A percentile compares a stretch with the other conserved stretches of the same genome.
Evolutionary conservation across 352 stramenopile species (phyloP).

Genomic region (Lagenidium sp.): DNA sequence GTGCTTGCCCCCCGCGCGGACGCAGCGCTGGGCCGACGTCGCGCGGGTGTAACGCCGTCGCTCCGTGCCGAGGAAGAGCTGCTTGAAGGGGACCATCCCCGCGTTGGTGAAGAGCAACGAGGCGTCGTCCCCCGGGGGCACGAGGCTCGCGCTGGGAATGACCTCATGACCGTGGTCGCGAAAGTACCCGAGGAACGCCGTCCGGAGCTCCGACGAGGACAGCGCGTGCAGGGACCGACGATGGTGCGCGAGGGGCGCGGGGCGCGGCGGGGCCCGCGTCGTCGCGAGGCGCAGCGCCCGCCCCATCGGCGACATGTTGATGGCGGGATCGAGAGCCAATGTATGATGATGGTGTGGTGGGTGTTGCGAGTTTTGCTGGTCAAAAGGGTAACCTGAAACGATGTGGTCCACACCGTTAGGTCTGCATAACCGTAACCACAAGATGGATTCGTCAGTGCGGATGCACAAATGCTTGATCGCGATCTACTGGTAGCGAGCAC

Average conservation of each 20-base stretch:
- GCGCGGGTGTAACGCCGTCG: constrained; percentile 83
- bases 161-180: constrained; percentile 42
- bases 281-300: background rate
- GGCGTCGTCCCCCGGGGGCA: constrained; percentile 79
- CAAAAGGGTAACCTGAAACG: too few species aligned
- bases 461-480: too few species aligned
- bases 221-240: constrained; percentile 28
- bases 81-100: constrained; percentile 94
- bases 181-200: constrained; percentile 65
- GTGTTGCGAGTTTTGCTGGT: too few species aligned
- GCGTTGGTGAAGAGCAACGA: constrained; percentile 97
- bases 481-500: too few species aligned
- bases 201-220: constrained; percentile 30
- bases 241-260: constrained; percentile 1
- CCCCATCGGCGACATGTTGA: background rate
- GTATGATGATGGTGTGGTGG: background rate
- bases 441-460: too few species aligned
- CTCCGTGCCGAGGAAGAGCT: constrained; percentile 86
- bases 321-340: background rate
- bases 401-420: too few species aligned
- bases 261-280: too few species aligned
- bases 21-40: constrained; percentile 95
- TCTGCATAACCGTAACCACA: too few species aligned
- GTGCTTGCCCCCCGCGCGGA: constrained; percentile 96
- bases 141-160: constrained; percentile 55